Conservation (phyloP, 495 filamentous ascomycete genomes). For the Cryomyces minteri region DNA sequence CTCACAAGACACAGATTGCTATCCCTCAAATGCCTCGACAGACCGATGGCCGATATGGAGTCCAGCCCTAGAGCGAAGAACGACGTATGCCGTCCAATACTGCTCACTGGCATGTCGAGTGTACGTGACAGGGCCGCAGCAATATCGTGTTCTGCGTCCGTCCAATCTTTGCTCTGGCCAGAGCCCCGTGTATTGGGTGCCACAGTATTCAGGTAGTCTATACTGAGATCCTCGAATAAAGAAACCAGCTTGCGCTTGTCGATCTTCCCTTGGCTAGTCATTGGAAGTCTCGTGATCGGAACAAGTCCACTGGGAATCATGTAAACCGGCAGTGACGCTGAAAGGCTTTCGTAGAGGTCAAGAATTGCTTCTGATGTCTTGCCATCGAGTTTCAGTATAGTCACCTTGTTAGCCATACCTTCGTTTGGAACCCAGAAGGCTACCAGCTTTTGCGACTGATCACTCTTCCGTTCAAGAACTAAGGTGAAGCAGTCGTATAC, state of each 20-base stretch:
- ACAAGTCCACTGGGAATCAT: slow-evolving; percentile 52
- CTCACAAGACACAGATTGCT: slow-evolving; percentile 25
- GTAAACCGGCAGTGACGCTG: slow-evolving; percentile 34
- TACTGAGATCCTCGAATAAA: slow-evolving; percentile 11
- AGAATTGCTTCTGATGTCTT: neutral
- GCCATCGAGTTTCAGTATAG: neutral
- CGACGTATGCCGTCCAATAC: slow-evolving; percentile 29
- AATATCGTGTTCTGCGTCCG: slow-evolving; percentile 22
- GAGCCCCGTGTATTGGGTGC: neutral
- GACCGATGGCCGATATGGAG: slow-evolving; percentile 58
- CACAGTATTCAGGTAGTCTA: slow-evolving; percentile 8
- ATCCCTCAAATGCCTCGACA: slow-evolving; percentile 33
- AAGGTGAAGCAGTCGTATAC: slow-evolving; percentile 36
- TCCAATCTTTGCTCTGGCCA: slow-evolving; percentile 16
- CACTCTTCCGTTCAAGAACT: slow-evolving; percentile 11
- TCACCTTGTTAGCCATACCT: neutral
- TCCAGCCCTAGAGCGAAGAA: slow-evolving; percentile 56
- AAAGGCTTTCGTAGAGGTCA: slow-evolving; percentile 19
- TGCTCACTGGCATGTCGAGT: slow-evolving; percentile 22
- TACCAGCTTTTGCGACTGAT: slow-evolving; percentile 11
- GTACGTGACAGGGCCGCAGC: slow-evolving; percentile 32
- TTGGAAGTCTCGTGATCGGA: slow-evolving; percentile 42
- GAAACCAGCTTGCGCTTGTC: slow-evolving; percentile 29
- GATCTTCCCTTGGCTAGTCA: slow-evolving; percentile 44
- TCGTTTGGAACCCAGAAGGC: slow-evolving; percentile 35